Evolutionary conservation across 192 early-diverging fungal species (phyloP).

Genomic region (Backusella parvicylindrica): DNA sequence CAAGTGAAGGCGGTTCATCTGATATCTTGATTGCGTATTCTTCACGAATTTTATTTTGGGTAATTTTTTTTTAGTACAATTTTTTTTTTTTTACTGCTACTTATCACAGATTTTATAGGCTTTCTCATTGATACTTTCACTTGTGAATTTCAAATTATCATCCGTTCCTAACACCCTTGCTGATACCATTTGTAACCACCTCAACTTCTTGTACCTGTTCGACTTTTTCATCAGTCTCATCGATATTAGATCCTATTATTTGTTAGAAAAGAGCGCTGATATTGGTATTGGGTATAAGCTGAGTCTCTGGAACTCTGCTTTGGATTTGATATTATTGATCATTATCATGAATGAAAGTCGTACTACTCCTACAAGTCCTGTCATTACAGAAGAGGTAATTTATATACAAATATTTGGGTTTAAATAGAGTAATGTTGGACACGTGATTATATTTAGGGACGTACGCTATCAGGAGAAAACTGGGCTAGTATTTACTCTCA

Average conservation of each 20-base stretch:
- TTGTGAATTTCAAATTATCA: constrained; percentile 11
- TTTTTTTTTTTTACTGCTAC: background rate
- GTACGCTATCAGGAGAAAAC: constrained; percentile 24
- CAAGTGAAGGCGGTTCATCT: constrained; percentile 3
- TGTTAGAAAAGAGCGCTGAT: background rate
- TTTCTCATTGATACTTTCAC: constrained; percentile 31
- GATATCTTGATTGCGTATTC: constrained; percentile 12
- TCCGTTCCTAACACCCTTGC: background rate
- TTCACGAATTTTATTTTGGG: constrained; percentile 12
- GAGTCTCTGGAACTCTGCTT: background rate
- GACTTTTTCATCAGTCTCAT: constrained; percentile 17
- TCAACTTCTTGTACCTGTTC: constrained; percentile 27
- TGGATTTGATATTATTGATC: constrained; percentile 14
- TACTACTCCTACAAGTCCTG: constrained; percentile 6
- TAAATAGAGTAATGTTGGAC: background rate
- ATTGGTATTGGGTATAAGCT: constrained; percentile 18
- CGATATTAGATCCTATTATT: constrained; percentile 31
- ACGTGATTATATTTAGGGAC: constrained; percentile 9
- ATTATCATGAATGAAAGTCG: constrained; percentile 29
- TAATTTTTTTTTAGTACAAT: background rate
- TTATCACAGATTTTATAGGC: constrained; percentile 7
- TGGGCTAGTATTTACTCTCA: constrained; percentile 30
- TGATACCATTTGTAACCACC: constrained; percentile 16
- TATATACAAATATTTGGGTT: background rate
- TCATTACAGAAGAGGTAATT: constrained; percentile 28